These are phyloP conservation scores for Xylaria sp. DNA, from an alignment of 2,329 filamentous ascomycete genomes.

Conservation along the genomic window DNA sequence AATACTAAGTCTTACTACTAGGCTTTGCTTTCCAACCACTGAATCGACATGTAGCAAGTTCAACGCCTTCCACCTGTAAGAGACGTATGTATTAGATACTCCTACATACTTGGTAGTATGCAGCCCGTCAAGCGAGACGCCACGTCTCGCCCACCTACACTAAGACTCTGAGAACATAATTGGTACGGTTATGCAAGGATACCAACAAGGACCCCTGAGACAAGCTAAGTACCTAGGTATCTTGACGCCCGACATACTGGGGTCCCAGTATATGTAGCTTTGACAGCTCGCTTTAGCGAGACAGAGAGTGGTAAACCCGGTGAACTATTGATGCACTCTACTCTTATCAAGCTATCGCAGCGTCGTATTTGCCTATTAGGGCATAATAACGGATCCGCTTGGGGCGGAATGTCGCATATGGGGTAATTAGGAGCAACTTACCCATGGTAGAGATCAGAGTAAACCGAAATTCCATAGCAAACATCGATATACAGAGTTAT, in stretches of 20 bases:
- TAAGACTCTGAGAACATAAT: constrained; percentile 10
- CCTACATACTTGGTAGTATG: background rate
- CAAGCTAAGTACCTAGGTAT: background rate
- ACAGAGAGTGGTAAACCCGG: constrained; percentile 6
- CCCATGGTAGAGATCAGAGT: constrained; percentile 9
- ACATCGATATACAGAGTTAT: background rate
- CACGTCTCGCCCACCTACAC: background rate
- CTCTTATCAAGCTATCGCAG: background rate
- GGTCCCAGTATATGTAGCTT: background rate
- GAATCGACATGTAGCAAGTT: background rate
- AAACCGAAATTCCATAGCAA: background rate
- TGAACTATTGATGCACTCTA: constrained; percentile 13
- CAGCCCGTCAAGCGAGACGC: background rate
- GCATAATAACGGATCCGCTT: constrained; percentile 2
- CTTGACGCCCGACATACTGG: background rate
- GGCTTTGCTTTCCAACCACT: background rate
- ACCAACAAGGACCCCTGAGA: background rate
- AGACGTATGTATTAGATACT: background rate
- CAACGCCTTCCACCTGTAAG: background rate
- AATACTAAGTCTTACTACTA: background rate
- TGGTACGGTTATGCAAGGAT: background rate
- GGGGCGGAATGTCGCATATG: constrained; percentile 19
- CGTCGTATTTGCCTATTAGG: constrained; percentile 22
- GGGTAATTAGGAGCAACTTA: constrained; percentile 10
- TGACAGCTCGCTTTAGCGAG: constrained; percentile 27